These are phyloP conservation scores for Fusarium stilboides DNA, from an alignment of 2,329 filamentous ascomycete species.

Conservation along the genomic window DNA sequence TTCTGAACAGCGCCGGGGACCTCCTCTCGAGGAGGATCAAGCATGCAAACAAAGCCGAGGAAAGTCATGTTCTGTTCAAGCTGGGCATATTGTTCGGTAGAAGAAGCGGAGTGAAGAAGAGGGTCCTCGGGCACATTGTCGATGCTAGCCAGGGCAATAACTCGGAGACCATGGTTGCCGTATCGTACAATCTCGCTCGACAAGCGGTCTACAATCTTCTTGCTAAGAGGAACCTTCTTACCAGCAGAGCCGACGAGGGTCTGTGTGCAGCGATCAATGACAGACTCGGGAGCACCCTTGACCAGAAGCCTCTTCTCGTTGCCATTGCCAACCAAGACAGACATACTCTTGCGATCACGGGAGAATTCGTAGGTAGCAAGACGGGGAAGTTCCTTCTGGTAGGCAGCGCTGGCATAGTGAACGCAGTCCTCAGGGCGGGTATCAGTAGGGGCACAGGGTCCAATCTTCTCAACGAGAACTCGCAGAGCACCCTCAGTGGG, in stretches of 20 bases:
- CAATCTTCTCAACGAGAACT: slow-evolving; percentile 93
- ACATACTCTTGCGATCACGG: slow-evolving; percentile 99
- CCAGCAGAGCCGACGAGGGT: slow-evolving; percentile 83
- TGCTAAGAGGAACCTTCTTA: slow-evolving; percentile 80
- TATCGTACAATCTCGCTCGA: slow-evolving; percentile 88
- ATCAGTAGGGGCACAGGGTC: slow-evolving; percentile 77
- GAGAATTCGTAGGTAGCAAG: slow-evolving; percentile 97
- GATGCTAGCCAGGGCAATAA: slow-evolving; percentile 91
- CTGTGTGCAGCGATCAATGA: slow-evolving; percentile 92
- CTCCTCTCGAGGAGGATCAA: slow-evolving; percentile 95
- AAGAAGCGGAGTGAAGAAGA: slow-evolving; percentile 81
- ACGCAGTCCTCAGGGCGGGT: slow-evolving; percentile 74
- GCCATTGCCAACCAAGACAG: slow-evolving; percentile 84
- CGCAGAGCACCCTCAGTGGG: slow-evolving; percentile 95
- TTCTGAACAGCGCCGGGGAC: slow-evolving; percentile 88
- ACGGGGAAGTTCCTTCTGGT: slow-evolving; percentile 81
- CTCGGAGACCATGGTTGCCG: slow-evolving; percentile 91
- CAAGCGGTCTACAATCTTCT: slow-evolving; percentile 78
- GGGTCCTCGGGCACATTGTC: slow-evolving; percentile 81
- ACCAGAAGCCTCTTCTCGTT: slow-evolving; percentile 86
- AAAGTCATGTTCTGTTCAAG: slow-evolving; percentile 96
- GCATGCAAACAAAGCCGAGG: slow-evolving; percentile 93
- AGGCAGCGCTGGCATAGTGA: slow-evolving; percentile 87
- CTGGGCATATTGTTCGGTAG: slow-evolving; percentile 85
- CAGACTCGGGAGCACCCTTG: slow-evolving; percentile 95